Base-by-base conservation (phyloP, 345 rosid species). In the Toxicodendron radicans region DNA sequence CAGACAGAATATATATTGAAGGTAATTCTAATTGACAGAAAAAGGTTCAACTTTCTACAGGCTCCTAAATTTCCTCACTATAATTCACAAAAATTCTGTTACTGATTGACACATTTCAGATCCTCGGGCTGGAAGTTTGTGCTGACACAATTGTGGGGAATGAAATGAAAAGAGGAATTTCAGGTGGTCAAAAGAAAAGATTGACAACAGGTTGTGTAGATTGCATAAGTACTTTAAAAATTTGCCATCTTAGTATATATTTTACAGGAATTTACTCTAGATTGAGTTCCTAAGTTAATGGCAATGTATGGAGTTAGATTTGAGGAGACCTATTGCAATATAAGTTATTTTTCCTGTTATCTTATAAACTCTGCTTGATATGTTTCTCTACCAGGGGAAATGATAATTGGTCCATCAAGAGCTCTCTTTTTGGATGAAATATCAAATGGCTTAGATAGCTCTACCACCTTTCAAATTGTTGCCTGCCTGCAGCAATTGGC, bases 391-490 rank as follows among this genome's bases (percentile, higher is more conserved):
- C 35, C 84, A 76, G 94, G 90, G 56, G 97, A 92, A 65, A 88
- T 91, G 91, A 85, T 92, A 18, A 70, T 91, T 10, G 96, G 94
- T 21, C 97, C 94, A 2, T 74, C 85, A 1, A 88, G 80, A 82
- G 90, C 87, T 54, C 83, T 92, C 1, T 88, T 92, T 75, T 89
- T 90, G 97, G 95, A 92, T 71, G 97, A 87, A 75, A 92, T 92
- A 69, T 85, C 95, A 56, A 89, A 81, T 10, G 94, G 97, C 66
- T 74, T 92, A 58, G 94, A 90, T 83, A 92, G 88, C 76, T 87
- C 95, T 24, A 92, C 97, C 3, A 85, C 91, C 27, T 89, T 86
- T 68, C 93, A 87, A 79, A 89, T 92, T 27, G 81, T 86, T 56
- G 85, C 84, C 48, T 92, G 87, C 72, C 75, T 90, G 2, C 90